phyloP scores from a whole-genome alignment of 2,329 filamentous ascomycete genomes.

The Cercospora sesami region DNA sequence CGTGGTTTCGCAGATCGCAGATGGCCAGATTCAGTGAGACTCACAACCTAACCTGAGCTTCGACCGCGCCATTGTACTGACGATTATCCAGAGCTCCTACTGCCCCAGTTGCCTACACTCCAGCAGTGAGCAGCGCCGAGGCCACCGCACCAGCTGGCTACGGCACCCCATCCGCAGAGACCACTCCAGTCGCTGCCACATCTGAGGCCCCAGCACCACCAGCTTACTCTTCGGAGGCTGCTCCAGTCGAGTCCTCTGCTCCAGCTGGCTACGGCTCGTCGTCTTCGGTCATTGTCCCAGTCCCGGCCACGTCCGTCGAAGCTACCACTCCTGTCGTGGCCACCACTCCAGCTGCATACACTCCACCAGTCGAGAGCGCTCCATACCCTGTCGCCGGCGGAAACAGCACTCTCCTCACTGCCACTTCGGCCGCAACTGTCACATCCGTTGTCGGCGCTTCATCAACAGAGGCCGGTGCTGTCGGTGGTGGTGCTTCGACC shows the following conservation, averaged over 20 bases:
- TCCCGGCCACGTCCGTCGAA: not conserved
- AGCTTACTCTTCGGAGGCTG: slow-evolving; percentile 13
- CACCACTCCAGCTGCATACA: slow-evolving; percentile 17
- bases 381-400: slow-evolving; percentile 25
- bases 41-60: not conserved
- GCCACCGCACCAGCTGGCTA: slow-evolving; percentile 16
- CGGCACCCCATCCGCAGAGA: slow-evolving; percentile 14
- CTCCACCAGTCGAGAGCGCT: slow-evolving; percentile 10
- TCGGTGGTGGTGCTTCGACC: slow-evolving; percentile 14
- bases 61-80: not conserved
- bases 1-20: slow-evolving; percentile 27
- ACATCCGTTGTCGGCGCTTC: slow-evolving; percentile 13
- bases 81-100: slow-evolving; percentile 15
- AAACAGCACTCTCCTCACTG: slow-evolving; percentile 23
- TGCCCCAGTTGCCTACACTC: slow-evolving; percentile 14
- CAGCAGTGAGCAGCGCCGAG: slow-evolving; percentile 15
- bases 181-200: slow-evolving; percentile 15
- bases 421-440: slow-evolving; percentile 14
- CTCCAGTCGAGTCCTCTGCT: slow-evolving; percentile 14
- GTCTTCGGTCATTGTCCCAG: slow-evolving; percentile 5
- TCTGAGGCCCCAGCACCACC: slow-evolving; percentile 10
- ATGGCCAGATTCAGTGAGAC: slow-evolving; percentile 25
- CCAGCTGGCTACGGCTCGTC: slow-evolving; percentile 13
- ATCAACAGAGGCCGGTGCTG: slow-evolving; percentile 21
- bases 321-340: not conserved